Evolutionary conservation across 345 rosid genomes (phyloP).

Genomic region (Syzygium oleosum): DNA sequence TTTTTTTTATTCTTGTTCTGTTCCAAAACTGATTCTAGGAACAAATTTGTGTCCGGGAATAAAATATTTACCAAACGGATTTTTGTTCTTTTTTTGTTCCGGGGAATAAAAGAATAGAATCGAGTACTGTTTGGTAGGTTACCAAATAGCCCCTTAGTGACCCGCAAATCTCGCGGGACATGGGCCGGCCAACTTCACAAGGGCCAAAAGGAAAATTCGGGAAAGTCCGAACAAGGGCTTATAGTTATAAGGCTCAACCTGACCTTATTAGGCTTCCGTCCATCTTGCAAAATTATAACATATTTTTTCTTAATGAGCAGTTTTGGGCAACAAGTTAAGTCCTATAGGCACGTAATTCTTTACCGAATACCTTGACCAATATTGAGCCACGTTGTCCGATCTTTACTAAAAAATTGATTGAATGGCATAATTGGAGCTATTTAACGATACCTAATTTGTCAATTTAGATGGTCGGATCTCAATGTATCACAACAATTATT

Average conservation of each 20-base stretch:
- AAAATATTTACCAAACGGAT: too few species aligned
- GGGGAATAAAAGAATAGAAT: too few species aligned
- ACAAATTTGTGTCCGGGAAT: too few species aligned
- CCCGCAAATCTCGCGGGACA: not conserved
- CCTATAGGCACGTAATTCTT: not conserved
- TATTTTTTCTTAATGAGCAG: not conserved
- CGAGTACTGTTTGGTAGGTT: too few species aligned
- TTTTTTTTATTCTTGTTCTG: too few species aligned
- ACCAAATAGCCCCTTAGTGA: not conserved
- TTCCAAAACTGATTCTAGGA: too few species aligned
- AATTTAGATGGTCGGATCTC: not conserved
- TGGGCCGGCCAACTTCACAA: not conserved
- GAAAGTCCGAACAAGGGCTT: not conserved
- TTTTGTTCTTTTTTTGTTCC: too few species aligned
- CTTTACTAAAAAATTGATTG: not conserved
- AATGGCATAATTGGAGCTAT: not conserved
- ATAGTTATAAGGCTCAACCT: not conserved
- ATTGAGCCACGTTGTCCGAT: rapidly evolving
- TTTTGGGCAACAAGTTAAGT: not conserved
- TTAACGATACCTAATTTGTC: not conserved
- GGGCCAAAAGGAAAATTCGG: not conserved
- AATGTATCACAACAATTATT: not conserved
- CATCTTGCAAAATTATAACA: not conserved
- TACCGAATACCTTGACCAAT: not conserved
- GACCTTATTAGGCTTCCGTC: not conserved